Evolutionary conservation across 805 yeast genomes (phyloP).

Genomic region (Kazachstania bromeliacearum): DNA sequence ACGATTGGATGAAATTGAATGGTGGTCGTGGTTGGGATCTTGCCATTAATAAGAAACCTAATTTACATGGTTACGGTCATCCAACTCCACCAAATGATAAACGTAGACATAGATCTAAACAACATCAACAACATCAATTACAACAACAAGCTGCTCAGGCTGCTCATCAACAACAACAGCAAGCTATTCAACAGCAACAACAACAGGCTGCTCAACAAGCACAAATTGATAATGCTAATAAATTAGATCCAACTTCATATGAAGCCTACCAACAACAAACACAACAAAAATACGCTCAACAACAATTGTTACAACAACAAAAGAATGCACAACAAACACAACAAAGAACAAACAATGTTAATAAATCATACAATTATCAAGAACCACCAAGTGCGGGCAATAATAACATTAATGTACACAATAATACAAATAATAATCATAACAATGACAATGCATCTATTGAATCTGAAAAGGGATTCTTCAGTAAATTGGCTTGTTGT

Average conservation of each 20-base stretch:
- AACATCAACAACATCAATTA: conserved; percentile 29
- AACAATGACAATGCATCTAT: conserved; percentile 7
- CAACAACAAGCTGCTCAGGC: conserved; percentile 24
- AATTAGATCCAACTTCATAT: conserved; percentile 36
- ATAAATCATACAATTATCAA: conserved; percentile 13
- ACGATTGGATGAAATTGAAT: conserved; percentile 96
- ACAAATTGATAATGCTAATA: conserved; percentile 12
- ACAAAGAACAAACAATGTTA: conserved; percentile 3
- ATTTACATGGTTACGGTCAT: conserved; percentile 91
- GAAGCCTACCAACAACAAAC: conserved; percentile 32
- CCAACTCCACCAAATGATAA: conserved; percentile 70
- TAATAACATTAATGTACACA: conserved; percentile 6
- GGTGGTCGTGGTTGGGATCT: conserved; percentile 96
- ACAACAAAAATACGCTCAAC: conserved; percentile 29
- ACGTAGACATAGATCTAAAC: conserved; percentile 17
- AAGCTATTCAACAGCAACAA: conserved; percentile 18
- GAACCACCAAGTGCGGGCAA: conserved; percentile 16
- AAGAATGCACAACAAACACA: conserved; percentile 8
- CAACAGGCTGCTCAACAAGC: conserved; percentile 15
- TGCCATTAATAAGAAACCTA: conserved; percentile 80
- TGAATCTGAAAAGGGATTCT: conserved; percentile 26
- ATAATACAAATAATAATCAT: conserved; percentile 7
- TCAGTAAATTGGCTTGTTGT: conserved; percentile 29
- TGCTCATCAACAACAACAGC: conserved; percentile 20
- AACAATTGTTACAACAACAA: conserved; percentile 17